Conservation (phyloP, 2,329 filamentous ascomycete species). For the Colletotrichum liaoningense region DNA sequence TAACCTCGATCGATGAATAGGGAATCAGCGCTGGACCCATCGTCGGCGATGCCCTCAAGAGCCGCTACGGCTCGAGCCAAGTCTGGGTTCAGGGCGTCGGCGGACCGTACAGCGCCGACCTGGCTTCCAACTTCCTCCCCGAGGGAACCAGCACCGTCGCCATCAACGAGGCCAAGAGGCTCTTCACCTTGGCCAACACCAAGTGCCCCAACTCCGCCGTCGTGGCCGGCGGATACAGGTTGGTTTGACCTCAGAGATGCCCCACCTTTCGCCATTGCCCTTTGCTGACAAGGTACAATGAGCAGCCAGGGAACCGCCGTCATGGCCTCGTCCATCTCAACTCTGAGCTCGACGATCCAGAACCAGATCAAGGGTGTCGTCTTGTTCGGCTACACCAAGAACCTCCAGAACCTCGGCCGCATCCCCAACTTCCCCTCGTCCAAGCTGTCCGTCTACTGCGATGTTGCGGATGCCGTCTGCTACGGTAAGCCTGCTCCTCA, state of each 20-base stretch:
- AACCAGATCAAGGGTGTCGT: slow-evolving; percentile 50
- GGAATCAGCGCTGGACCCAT: slow-evolving; percentile 43
- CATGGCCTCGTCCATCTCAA: slow-evolving; percentile 51
- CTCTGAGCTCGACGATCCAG: slow-evolving; percentile 44
- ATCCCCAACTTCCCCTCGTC: slow-evolving; percentile 51
- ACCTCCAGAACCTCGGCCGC: slow-evolving; percentile 51
- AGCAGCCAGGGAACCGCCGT: slow-evolving; percentile 56
- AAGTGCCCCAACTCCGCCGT: slow-evolving; percentile 57
- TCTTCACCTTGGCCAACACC: slow-evolving; percentile 51
- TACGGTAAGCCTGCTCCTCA: slow-evolving; percentile 29
- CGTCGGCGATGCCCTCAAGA: slow-evolving; percentile 44
- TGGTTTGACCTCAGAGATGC: background rate
- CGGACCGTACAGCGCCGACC: slow-evolving; percentile 49
- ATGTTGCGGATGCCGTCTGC: slow-evolving; percentile 49
- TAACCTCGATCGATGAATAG: slow-evolving; percentile 31
- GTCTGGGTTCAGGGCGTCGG: slow-evolving; percentile 59
- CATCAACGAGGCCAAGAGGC: slow-evolving; percentile 53
- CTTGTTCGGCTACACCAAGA: slow-evolving; percentile 56
- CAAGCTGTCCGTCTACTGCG: slow-evolving; percentile 52
- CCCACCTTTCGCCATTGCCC: too few species aligned
- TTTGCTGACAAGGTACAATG: background rate
- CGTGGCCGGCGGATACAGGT: slow-evolving; percentile 53
- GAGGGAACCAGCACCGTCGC: slow-evolving; percentile 49
- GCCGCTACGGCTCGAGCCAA: slow-evolving; percentile 39
- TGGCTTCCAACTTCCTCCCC: slow-evolving; percentile 51